Evolutionary conservation across 2,329 filamentous ascomycete species (phyloP), one percentile per base, ranked within the genome.

Genomic region (Exophiala xenobiotica): DNA sequence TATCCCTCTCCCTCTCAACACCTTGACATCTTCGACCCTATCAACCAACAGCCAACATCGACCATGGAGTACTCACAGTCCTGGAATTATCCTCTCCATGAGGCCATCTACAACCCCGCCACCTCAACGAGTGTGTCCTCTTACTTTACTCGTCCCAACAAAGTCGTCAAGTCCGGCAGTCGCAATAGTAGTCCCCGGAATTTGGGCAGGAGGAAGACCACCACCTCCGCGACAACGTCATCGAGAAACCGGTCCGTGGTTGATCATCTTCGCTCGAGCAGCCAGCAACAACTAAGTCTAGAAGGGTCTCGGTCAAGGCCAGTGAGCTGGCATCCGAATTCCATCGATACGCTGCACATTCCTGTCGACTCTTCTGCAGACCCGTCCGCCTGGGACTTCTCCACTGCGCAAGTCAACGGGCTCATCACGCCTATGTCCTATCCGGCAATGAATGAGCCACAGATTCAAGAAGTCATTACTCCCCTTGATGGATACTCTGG

Each of bases 311-410:
- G 44, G 7, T 47, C 56, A 23, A 57, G 60, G 14, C 60, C 60
- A 20, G 46, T 60, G n/a, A 61, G 59, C 23, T 62, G 60, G 60
- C 60, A 62, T 49, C 59, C 60, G 3, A 45, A 48, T 38, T 54
- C 54, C 18, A 23, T 57, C 35, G 49, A 52, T 14, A 49, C 44
- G 9, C 33, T 50, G 2, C 35, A 48, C n/a, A 46, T 31, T 18
- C 40, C 39, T 29, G 33, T 31, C 40, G 46, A 47, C 22, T 20
- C 40, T 7, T 38, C 22, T n/a, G 24, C 45, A 22, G 46, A 41
- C 40, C 16, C 48, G 23, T 51, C 42, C 9, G 18, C 35, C 14
- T 51, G 48, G 45, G 35, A 51, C 7, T 60, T 54, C 35, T 44
- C 46, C 18, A 62, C 61, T 3, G 54, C 55, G 27, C 49, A 58